Evolutionary conservation across 371 early-diverging fungal genomes (phyloP).

Genomic region (Syncephalis plumigaleata): DNA sequence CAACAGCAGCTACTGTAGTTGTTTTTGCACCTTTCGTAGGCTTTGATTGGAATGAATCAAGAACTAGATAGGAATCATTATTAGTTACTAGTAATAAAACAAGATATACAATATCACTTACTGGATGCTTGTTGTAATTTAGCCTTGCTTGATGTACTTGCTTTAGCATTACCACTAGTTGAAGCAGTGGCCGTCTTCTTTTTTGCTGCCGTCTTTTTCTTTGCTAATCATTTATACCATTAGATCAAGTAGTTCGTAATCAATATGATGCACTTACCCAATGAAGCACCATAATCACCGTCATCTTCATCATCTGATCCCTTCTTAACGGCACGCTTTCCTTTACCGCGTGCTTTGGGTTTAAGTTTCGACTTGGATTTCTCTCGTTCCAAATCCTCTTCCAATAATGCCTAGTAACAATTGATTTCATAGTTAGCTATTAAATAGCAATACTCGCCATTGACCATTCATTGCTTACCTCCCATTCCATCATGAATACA

Average conservation of each 20-base stretch:
- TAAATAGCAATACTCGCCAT: background rate
- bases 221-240: too few species aligned
- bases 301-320: background rate
- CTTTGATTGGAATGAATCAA: too few species aligned
- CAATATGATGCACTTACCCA: too few species aligned
- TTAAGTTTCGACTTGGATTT: background rate
- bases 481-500: slow-evolving; percentile 9
- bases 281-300: background rate
- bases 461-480: background rate
- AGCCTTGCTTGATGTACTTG: too few species aligned
- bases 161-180: too few species aligned
- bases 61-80: background rate
- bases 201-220: background rate
- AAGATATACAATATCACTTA: background rate
- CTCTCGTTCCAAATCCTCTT: too few species aligned
- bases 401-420: too few species aligned
- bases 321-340: background rate
- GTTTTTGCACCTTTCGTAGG: too few species aligned
- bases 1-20: too few species aligned
- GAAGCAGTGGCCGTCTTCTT: background rate
- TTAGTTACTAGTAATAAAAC: too few species aligned
- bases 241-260: too few species aligned
- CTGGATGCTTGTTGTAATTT: background rate
- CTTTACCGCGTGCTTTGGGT: background rate
- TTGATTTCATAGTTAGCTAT: too few species aligned